Base-by-base conservation (phyloP, 164 flowering plant species). In the Liquidambar formosana region DNA sequence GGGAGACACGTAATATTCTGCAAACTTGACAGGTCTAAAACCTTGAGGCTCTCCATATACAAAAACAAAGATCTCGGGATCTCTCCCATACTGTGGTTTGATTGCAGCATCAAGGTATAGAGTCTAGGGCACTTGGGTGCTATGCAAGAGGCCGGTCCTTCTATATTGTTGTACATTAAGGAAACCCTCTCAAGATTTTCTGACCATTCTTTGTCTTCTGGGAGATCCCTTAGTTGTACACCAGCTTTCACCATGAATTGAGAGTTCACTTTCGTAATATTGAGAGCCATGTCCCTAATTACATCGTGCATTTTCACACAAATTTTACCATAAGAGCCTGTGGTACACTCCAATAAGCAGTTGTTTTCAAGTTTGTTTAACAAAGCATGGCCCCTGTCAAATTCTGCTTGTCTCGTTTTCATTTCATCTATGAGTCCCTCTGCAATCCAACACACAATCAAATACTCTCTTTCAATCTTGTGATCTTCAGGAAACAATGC, bases 401-500 rank as follows among this genome's bases (percentile, higher is more conserved):
- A 15, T 65, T 68, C 33, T 26, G 13, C 68, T 45, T 58, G 18
- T 45, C 67, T 21, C 23, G 51, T 67, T 11, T 43, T 41, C 26
- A 14, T 41, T 22, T 64, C 71, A 13, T 68, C 61, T n/a, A 79
- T 64, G 3, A 75, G 27, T 19, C 69, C 78, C 59, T 77, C 81
- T 0, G 12, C 57, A 33, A 82, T 73, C 77, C 48, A 58, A 23
- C 5, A 57, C 4, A 12, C 5, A 3, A 66, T 61, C 28, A 66
- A 19, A 1, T 3, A n/a, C 12, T 12, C 21, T 15, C 49, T 61
- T 8, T 5, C 5, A 11, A 78, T 71, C 3, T 15, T 0, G 25
- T 1, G 14, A 46, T 78, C 73, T 58, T 71, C 78, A 0, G 76
- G 74, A 63, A 60, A 75, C 15, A 78, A 33, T 33, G 71, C 63